Percentiles rank a stretch among this genome's conserved stretches.
Conservation (phyloP, 2,329 filamentous ascomycete species). For the Microthyrium microscopicum region DNA sequence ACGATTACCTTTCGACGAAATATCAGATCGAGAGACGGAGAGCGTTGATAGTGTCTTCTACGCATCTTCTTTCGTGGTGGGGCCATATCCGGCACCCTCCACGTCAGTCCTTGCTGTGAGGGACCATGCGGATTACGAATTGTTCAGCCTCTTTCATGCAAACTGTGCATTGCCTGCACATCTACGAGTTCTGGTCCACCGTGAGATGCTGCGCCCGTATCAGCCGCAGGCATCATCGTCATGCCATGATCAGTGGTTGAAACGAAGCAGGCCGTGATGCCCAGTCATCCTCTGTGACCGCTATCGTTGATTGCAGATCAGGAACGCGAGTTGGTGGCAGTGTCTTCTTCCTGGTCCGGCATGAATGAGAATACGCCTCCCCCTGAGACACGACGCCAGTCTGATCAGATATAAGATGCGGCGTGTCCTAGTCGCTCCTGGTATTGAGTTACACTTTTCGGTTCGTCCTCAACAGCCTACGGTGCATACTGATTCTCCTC, state of each 20-base stretch:
- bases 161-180: neutral
- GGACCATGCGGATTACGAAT: neutral
- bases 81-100: neutral
- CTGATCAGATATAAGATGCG: constrained; percentile 6
- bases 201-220: constrained; percentile 2
- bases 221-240: constrained; percentile 2
- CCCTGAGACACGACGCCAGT: constrained; percentile 4
- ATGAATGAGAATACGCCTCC: constrained; percentile 6
- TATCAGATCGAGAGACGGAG: neutral
- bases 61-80: neutral
- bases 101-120: neutral
- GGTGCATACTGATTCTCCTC: constrained; percentile 1
- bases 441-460: constrained; percentile 5
- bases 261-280: constrained; percentile 2
- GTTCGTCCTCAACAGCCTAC: constrained; percentile 2
- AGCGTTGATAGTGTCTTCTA: neutral
- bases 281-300: constrained; percentile 3
- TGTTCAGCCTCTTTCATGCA: constrained; percentile 2
- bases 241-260: constrained; percentile 2
- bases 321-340: constrained; percentile 6
- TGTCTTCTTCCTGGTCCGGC: constrained; percentile 2
- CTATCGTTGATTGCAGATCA: constrained; percentile 3
- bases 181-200: neutral
- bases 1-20: constrained; percentile 1
- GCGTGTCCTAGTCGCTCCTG: constrained; percentile 1